A percentile compares a stretch with the other conserved stretches of the same genome.
Conservation (phyloP, 2,329 filamentous ascomycete species). For the Hypoxylon sp. region DNA sequence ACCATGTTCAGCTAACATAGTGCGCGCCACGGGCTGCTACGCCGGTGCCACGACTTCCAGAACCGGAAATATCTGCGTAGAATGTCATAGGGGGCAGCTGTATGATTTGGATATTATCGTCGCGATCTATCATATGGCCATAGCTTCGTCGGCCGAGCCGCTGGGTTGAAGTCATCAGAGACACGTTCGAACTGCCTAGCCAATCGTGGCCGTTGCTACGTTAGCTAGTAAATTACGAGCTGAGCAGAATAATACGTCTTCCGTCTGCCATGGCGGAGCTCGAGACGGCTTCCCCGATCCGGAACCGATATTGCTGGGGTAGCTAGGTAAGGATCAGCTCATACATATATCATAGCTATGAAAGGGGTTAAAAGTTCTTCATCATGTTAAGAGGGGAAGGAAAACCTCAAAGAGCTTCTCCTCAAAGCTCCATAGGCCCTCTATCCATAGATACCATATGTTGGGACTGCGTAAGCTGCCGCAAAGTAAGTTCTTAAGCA, state of each 20-base stretch:
- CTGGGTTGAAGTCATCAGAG: constrained; percentile 6
- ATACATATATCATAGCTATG: background rate
- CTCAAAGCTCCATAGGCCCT: background rate
- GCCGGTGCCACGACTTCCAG: constrained; percentile 1
- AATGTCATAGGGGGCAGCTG: background rate
- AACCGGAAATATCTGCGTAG: constrained; percentile 17
- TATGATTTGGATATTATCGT: constrained; percentile 10
- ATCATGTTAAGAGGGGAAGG: background rate
- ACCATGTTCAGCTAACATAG: constrained; percentile 24
- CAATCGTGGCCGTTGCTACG: background rate
- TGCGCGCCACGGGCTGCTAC: constrained; percentile 5
- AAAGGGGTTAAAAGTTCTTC: constrained; percentile 11
- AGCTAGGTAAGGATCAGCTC: constrained; percentile 12
- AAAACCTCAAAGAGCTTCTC: background rate
- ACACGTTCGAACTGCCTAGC: constrained; percentile 1
- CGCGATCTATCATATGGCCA: constrained; percentile 20
- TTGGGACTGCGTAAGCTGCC: constrained; percentile 36
- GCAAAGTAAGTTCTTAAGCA: constrained; percentile 30
- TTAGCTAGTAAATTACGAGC: constrained; percentile 18
- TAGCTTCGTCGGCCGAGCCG: constrained; percentile 23
- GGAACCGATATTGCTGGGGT: constrained; percentile 15
- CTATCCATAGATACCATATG: constrained; percentile 22
- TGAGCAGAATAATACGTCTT: constrained; percentile 1
- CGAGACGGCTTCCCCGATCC: constrained; percentile 16
- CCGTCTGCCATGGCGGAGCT: constrained; percentile 1